Conservation (phyloP, 768 basidiomycete species). For the Cantharellus anzutake region DNA sequence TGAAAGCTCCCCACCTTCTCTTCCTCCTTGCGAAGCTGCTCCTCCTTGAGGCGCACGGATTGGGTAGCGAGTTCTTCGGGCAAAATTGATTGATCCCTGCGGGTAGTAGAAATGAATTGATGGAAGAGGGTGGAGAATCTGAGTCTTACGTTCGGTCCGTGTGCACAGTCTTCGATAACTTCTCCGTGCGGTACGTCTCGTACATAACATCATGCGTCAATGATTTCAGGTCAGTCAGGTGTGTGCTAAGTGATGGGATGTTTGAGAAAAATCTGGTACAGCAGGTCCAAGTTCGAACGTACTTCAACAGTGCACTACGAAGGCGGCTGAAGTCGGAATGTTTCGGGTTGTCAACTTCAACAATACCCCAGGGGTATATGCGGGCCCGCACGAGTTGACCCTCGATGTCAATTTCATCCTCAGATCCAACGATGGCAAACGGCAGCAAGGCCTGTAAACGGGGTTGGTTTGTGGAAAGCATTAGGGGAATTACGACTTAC, state of each 20-base stretch:
- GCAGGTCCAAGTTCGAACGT: conserved; percentile 11
- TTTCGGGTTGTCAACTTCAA: conserved; percentile 97
- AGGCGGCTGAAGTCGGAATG: conserved; percentile 95
- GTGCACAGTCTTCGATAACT: conserved; percentile 78
- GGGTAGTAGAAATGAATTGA: conserved; percentile 1
- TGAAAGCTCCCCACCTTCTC: conserved; percentile 44
- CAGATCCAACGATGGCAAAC: conserved; percentile 92
- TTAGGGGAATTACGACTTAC: conserved; percentile 23
- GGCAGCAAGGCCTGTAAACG: conserved; percentile 60
- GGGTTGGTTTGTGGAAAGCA: background rate
- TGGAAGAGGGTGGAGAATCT: conserved; percentile 14
- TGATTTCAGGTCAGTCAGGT: conserved; percentile 86
- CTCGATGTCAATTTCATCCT: conserved; percentile 88
- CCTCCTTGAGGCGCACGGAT: conserved; percentile 94
- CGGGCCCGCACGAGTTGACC: conserved; percentile 83
- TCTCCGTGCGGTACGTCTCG: conserved; percentile 93
- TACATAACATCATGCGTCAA: conserved; percentile 87
- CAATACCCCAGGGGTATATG: conserved; percentile 97
- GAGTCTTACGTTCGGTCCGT: conserved; percentile 42
- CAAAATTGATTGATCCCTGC: conserved; percentile 69
- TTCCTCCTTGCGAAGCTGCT: conserved; percentile 91
- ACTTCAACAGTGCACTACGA: conserved; percentile 82
- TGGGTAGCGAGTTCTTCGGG: conserved; percentile 96
- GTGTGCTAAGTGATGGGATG: conserved; percentile 36
- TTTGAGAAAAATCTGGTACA: background rate